Evolutionary conservation across 2,329 filamentous ascomycete genomes (phyloP).

Genomic region (Exophiala aquamarina): DNA sequence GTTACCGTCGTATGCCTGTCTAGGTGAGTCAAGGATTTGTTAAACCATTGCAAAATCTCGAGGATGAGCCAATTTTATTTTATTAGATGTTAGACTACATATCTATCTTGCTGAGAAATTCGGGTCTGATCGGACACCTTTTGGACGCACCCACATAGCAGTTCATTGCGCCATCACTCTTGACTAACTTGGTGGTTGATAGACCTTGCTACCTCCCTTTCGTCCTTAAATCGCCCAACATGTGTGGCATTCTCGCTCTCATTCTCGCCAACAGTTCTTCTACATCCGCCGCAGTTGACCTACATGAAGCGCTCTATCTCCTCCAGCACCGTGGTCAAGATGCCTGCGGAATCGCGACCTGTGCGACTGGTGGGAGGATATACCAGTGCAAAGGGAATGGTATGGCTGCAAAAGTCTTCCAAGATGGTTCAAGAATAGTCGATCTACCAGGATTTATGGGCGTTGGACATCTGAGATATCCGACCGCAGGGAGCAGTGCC

Average conservation of each 20-base stretch:
- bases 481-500: constrained; percentile 79
- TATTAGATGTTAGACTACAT: constrained; percentile 52
- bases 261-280: constrained; percentile 57
- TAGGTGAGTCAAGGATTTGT: no score
- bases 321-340: constrained; percentile 80
- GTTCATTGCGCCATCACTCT: no score
- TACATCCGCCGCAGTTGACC: constrained; percentile 59
- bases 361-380: constrained; percentile 72
- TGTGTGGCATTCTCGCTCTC: constrained; percentile 64
- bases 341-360: constrained; percentile 80
- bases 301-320: constrained; percentile 71
- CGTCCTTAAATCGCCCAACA: constrained; percentile 36
- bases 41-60: constrained; percentile 2
- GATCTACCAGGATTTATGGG: constrained; percentile 85
- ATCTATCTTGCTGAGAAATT: constrained; percentile 32
- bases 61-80: constrained; percentile 44
- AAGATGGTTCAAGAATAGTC: constrained; percentile 70
- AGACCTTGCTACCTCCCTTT: neutral
- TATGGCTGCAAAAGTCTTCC: constrained; percentile 81
- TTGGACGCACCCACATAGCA: constrained; percentile 1
- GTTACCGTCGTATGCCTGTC: no score
- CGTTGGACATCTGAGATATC: constrained; percentile 82
- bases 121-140: constrained; percentile 18
- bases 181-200: neutral
- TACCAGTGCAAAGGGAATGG: constrained; percentile 90